Conservation (phyloP, 1,139 yeast genomes). For the Candida smagusa region DNA sequence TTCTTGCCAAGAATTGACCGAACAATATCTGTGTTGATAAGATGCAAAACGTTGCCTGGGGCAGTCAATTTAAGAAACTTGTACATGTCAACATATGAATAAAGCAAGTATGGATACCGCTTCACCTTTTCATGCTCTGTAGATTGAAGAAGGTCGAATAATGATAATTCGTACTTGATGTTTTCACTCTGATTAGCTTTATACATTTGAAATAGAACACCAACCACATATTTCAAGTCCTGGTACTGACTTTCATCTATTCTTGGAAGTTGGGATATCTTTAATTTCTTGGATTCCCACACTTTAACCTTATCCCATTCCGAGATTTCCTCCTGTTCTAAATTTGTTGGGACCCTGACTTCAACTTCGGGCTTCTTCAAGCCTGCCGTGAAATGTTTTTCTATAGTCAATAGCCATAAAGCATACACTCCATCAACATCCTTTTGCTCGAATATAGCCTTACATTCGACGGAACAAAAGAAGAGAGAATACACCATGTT, state of each 20-base stretch:
- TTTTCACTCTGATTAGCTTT: conserved; percentile 1
- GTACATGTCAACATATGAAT: conserved; percentile 50
- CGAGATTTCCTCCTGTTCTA: conserved; percentile 14
- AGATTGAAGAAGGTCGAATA: conserved; percentile 51
- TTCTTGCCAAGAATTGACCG: conserved; percentile 58
- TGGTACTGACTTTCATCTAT: conserved; percentile 36
- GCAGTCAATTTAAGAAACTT: conserved; percentile 46
- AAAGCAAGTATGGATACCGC: conserved; percentile 48
- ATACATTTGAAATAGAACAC: conserved; percentile 26
- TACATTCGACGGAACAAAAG: conserved; percentile 54
- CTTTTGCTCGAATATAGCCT: conserved; percentile 25
- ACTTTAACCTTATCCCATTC: conserved; percentile 28
- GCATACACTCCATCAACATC: conserved; percentile 23
- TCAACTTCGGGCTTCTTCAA: conserved; percentile 22
- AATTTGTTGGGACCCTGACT: conserved; percentile 15
- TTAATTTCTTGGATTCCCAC: conserved; percentile 39
- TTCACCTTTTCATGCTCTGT: conserved; percentile 50
- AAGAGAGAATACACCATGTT: conserved; percentile 28
- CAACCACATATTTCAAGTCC: conserved; percentile 36
- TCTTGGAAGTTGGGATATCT: conserved; percentile 28
- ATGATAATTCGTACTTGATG: conserved; percentile 18
- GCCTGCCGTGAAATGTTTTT: conserved; percentile 23
- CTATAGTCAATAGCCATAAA: conserved; percentile 24
- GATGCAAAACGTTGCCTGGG: conserved; percentile 33
- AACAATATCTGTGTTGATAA: conserved; percentile 38